Evolutionary conservation across 139 green algal species (phyloP).

Genomic region (Chlorella vulgaris): DNA sequence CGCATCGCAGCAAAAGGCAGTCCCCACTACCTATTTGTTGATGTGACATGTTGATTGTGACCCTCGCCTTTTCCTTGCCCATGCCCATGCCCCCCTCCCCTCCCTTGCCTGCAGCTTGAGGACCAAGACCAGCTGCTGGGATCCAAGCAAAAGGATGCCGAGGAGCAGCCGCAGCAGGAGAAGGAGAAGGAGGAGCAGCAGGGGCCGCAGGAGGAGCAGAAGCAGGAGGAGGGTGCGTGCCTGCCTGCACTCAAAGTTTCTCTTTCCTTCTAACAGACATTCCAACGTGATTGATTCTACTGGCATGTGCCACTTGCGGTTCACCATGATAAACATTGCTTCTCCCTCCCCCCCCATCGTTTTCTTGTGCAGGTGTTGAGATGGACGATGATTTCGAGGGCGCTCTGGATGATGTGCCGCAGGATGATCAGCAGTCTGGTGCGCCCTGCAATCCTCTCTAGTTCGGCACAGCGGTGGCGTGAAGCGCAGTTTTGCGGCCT

Average conservation of each 20-base stretch:
- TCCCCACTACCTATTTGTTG: too few species aligned
- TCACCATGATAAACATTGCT: background rate
- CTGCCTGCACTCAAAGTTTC: background rate
- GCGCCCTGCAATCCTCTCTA: constrained; percentile 17
- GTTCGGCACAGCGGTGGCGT: background rate
- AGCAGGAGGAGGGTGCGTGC: constrained; percentile 39
- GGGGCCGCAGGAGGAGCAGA: constrained; percentile 49
- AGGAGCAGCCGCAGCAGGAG: constrained; percentile 49
- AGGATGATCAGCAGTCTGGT: constrained; percentile 49
- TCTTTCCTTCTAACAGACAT: background rate
- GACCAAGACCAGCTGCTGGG: constrained; percentile 97
- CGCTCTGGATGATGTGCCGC: constrained; percentile 71
- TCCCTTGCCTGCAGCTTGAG: constrained; percentile 41
- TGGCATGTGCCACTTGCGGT: too few species aligned
- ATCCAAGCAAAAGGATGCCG: constrained; percentile 66
- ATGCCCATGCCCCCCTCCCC: background rate
- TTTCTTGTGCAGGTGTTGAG: constrained; percentile 76
- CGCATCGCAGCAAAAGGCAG: too few species aligned
- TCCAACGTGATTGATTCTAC: too few species aligned
- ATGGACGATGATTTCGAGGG: constrained; percentile 98
- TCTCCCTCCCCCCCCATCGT: background rate
- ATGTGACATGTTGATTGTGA: too few species aligned
- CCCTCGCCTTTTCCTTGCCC: too few species aligned
- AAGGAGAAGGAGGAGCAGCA: constrained; percentile 50
- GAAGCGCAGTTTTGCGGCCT: background rate